Base-by-base conservation (phyloP, 1,284 basidiomycete species). In the Sanghuangporus baumii region DNA sequence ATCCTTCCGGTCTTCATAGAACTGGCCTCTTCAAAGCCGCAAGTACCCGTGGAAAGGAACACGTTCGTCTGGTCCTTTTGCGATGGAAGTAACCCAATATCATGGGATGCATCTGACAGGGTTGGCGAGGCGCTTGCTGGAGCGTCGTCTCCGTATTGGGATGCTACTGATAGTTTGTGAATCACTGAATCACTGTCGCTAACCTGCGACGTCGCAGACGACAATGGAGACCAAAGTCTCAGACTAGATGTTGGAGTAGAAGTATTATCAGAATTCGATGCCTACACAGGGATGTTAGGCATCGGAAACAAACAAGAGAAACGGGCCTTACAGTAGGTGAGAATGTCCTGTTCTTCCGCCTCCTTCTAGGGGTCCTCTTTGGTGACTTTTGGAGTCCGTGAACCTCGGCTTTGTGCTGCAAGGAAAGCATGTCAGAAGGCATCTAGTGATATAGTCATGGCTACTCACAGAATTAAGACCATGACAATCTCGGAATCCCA, bases 401-500 rank as follows among this genome's bases (percentile, higher is more conserved):
- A 12, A 55, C 37, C 26, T 55, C 57, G 31, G 20, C 50, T 56
- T 63, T 59, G 38, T 59, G 62, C 62, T 59, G 20, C 26, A 14
- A 26, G 34, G 34, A 23, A n/a, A 31, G 11, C n/a, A 51, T 36
- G 3, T 12, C 9, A 54, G 59, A 60, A n/a, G 56, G 11, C 7
- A 26, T 16, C 6, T 38, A 7, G 18, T 20, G 23, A 16, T 50
- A 11, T 6, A 36, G 34, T 31, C n/a, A 54, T 18, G 36, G 54
- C 9, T 9, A 38, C 59, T 43, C 26, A 61, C 60, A 23, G 40
- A 18, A 37, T 26, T 20, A 26, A 38, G 43, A 14, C 18, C 23
- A 7, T 34, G 20, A 34, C 55, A 34, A 38, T 57, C 60, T 31
- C 58, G 50, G 40, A 63, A 63, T 40, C 62, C 62, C 26, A 63